Base-by-base conservation (phyloP, 1,284 basidiomycete species). In the Flammula alnicola region DNA sequence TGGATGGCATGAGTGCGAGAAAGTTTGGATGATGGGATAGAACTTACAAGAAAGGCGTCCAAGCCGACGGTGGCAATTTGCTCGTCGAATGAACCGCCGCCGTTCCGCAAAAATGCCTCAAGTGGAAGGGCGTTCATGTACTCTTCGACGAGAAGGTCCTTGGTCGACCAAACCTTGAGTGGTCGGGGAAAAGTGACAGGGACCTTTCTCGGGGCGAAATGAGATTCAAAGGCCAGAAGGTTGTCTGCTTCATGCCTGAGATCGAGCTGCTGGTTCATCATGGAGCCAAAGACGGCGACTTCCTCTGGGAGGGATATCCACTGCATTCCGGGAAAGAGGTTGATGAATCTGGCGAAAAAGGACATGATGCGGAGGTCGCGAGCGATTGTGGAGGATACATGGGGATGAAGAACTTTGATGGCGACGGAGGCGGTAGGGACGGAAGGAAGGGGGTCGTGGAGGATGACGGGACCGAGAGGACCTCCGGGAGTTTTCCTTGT, bases 241-340 rank as follows among this genome's bases (percentile, higher is more conserved):
- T 99, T 98, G 55, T 91, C 81, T 0, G 91, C 95, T 69, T 99
- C 97, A 58, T 91, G 83, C 22, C 93, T 80, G 44, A 99, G 72
- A 67, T 99, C 93, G 30, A 99, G 79, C 69, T 99, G 97, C 60
- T 87, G 89, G 63, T 86, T 83, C 97, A 99, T 99, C 93, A 99
- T 96, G n/a, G 80, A 74, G 3, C 95, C 92, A 66, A 99, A 99
- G 0, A 96, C 93, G 9, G 84, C 75, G 4, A 98, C 96, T 69
- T 99, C 97, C 63, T 99, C 94, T 0, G 95, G 93, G 9, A 99
- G 81, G 8, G 94, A 97, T 30, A 99, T 72, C 97, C 97, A 99
- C 59, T 95, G 80, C 84, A 98, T 94, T 11, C 95, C 94, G 0
- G 97, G 97, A 47, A 99, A 70, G 14, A 88, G 49, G 48, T 93